Evolutionary conservation across 2,329 filamentous ascomycete species (phyloP), one percentile per base, ranked within the genome.

Genomic region (Alternaria triticina): DNA sequence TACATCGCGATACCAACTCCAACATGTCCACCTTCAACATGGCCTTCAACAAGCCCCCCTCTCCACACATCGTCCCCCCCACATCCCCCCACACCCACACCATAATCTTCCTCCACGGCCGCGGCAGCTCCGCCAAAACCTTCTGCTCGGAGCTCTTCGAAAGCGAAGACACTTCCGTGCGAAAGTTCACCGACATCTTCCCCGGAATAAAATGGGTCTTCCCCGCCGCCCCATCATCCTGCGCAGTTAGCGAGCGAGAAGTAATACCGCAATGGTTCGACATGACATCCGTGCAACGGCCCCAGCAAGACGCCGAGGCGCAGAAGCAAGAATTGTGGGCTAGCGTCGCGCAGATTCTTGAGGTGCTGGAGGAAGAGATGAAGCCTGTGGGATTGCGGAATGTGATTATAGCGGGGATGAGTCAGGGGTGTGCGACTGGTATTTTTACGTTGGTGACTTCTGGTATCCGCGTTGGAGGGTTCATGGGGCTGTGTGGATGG

Each of bases 261-360:
- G 60, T 69, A 6, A 40, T 40, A 17, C 36, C 36, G 58, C 76
- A 86, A 67, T 87, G 85, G 85, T 87, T 86, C 70, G 84, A 87
- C 68, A 79, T 86, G 36, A 83, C 79, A 76, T 82, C 83, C 54
- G 74, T 81, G 1, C 68, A 75, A 17, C 74, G 83, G 59, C 81
- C 83, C 15, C 52, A 75, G 2, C 74, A 82, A 10, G 66, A 75
- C 12, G 80, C 83, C 57, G 81, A 84, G 4, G n/a, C 83, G 5
- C 83, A 86, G 68, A 70, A 71, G 0, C 65, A 73, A 0, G 84
- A 84, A 0, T 69, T 87, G 11, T 70, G 68, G 33, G 80, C 83
- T 10, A 81, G 79, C 59, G 78, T 83, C 0, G 45, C 54, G 0
- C 64, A 66, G 77, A 75, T 69, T 2, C 81, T 85, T 12, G 50